A percentile compares a stretch with the other conserved stretches of the same genome.
Evolutionary conservation across 2,329 filamentous ascomycete species (phyloP).

Genomic region (Epicoccum sorghinum): DNA sequence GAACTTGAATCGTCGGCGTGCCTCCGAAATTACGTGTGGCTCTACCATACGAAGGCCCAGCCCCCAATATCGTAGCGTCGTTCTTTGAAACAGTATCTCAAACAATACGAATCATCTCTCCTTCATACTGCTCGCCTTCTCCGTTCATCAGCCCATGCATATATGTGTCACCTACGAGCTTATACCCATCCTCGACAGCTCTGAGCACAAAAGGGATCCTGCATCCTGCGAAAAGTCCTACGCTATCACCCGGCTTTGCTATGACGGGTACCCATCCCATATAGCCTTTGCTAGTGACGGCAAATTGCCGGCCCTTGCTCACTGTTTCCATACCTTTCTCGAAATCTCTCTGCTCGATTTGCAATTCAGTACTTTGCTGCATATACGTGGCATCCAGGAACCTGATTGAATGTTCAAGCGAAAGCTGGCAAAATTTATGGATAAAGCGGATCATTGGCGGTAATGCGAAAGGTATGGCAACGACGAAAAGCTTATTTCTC

Average conservation of each 20-base stretch:
- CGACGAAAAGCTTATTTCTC: not conserved
- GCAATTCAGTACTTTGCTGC: not conserved
- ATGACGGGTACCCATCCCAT: not conserved
- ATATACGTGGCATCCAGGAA: not conserved
- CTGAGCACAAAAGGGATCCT: not conserved
- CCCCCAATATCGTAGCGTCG: too few species aligned
- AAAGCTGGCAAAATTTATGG: not conserved
- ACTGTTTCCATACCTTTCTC: not conserved
- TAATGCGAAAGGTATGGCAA: not conserved
- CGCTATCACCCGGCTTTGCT: not conserved
- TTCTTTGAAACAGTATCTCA: not conserved
- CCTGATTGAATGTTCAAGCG: too few species aligned
- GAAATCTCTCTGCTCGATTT: not conserved
- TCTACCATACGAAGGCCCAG: too few species aligned
- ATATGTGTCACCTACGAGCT: conserved; percentile 1
- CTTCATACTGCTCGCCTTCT: not conserved
- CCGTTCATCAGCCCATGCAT: conserved; percentile 1
- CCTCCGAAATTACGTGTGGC: too few species aligned
- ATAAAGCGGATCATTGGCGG: not conserved
- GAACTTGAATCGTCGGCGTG: too few species aligned
- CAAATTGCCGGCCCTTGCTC: not conserved
- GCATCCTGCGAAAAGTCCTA: not conserved
- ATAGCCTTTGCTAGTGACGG: not conserved
- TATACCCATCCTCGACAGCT: not conserved
- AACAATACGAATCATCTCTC: not conserved